Conservation (phyloP, 148 eudicot species). For the Silene conica region DNA sequence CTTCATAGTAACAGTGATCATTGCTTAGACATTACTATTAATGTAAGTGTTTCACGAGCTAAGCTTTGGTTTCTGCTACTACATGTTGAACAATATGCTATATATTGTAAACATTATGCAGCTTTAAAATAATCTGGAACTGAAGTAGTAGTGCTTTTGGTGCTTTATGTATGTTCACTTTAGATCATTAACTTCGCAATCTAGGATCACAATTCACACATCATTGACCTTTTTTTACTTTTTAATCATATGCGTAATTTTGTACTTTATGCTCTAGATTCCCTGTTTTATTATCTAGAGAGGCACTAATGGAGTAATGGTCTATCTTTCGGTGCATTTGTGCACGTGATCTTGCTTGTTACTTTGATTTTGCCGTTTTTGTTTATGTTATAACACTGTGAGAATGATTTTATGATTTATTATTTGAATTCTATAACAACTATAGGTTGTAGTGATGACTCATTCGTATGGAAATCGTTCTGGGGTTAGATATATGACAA, state of each 20-base stretch:
- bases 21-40: no score
- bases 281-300: not conserved
- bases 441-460: conserved; percentile 90
- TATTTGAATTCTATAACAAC: not conserved
- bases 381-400: no score
- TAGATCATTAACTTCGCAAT: not conserved
- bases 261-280: not conserved
- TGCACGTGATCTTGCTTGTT: conserved; percentile 1
- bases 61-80: no score
- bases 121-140: not conserved
- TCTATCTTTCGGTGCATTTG: not conserved
- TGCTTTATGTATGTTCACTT: not conserved
- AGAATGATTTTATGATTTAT: not conserved
- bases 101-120: no score
- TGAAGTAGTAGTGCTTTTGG: not conserved
- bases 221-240: not conserved
- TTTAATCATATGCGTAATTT: not conserved
- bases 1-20: no score
- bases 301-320: not conserved
- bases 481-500: conserved; percentile 93
- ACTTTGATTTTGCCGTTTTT: not conserved
- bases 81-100: no score
- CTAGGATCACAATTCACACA: not conserved
- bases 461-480: conserved; percentile 90
- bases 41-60: no score